Base-by-base conservation (phyloP, 495 filamentous ascomycete genomes). In the Aspergillus saccharolyticus region DNA sequence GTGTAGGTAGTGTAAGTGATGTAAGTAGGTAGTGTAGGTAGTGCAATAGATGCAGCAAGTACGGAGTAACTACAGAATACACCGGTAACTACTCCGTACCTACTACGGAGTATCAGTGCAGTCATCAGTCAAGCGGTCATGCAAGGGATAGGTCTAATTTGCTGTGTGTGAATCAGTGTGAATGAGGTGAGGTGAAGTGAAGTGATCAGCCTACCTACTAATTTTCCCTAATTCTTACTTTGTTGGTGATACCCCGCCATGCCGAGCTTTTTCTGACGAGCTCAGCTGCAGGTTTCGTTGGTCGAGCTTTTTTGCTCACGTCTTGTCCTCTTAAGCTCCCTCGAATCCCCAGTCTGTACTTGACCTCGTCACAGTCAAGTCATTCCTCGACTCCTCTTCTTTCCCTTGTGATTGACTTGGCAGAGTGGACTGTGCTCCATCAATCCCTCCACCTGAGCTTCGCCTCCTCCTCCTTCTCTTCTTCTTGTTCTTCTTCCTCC, bases 211-310 rank as follows among this genome's bases (percentile, higher is more conserved):
- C 47, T 17, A 17, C 24, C 9, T 30, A 15, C 47, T 50, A 14
- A 12, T 18, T 28, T 9, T 28, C 25, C 25, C 3, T 28, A 28
- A 28, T 39, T 39, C 12, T 12, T 39, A 5, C 14, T 10, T 16
- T 42, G 42, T 53, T 53, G 30, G 51, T 53, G 33, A 44, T 49
- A 30, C 44, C 54, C 47, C 55, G 55, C 55, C 24, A 57, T 57
- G 55, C 55, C 55, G 55, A 57, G 55, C 45, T 22, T 57, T 52
- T 57, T 39, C 33, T 39, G 12, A 39, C 33, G 33, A 39, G 33
- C 33, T 39, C 33, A 39, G 33, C 33, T 39, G 33, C 33, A 15
- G 12, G 2, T 39, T 39, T 39, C 33, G 33, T 39, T 39, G 33
- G 33, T 12, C 33, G 33, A 39, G 7, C 12, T 39, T 39, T 39